Base-by-base conservation (phyloP, 1,284 basidiomycete species). In the Cystobasidium slooffiae region DNA sequence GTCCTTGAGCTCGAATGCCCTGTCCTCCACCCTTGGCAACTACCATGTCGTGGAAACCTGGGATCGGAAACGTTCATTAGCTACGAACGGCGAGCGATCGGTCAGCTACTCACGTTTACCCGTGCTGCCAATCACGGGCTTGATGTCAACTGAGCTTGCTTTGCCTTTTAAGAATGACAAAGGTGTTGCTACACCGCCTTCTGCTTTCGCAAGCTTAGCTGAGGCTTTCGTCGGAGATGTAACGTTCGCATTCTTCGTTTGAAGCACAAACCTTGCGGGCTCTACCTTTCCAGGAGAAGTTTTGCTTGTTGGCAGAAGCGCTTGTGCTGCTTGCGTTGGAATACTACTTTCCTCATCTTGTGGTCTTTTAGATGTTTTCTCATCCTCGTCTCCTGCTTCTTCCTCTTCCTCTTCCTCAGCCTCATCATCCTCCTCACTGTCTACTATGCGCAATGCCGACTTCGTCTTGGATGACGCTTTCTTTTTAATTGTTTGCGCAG, bases 31-130 rank as follows among this genome's bases (percentile, higher is more conserved):
- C 70, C 14, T 56, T 64, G 12, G 53, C 63, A 63, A 53, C 49
- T 10, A 73, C 70, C 37, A 73, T 64, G 20, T 43, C 61, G 51
- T 65, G 70, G 44, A 73, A 73, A 12, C 46, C 70, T 73, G 51
- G 12, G 24, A 14, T 49, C n/a, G 46, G n/a, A 3, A 12, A n/a
- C 46, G n/a, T 49, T 49, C n/a, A 14, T 49, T n/a, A 49, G 46
- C 46, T 3, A 39, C 31, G 43, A 22, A 41, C 22, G 31, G 31
- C 18, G 7, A 52, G 20, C 24, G 16, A 22, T 44, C 24, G 9
- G 31, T 22, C 18, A 52, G 18, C 12, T 3, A 14, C 51, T 55
- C n/a, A 64, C 55, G 44, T 46, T 62, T 63, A 31, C 58, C 61
- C 20, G 69, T 69, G 49, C 64, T 67, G 20, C 14, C 20, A n/a